Evolutionary conservation across 441 rosid species (phyloP), one percentile per base, ranked within the genome.

Genomic region (Bocquillonia castaneifolia): DNA sequence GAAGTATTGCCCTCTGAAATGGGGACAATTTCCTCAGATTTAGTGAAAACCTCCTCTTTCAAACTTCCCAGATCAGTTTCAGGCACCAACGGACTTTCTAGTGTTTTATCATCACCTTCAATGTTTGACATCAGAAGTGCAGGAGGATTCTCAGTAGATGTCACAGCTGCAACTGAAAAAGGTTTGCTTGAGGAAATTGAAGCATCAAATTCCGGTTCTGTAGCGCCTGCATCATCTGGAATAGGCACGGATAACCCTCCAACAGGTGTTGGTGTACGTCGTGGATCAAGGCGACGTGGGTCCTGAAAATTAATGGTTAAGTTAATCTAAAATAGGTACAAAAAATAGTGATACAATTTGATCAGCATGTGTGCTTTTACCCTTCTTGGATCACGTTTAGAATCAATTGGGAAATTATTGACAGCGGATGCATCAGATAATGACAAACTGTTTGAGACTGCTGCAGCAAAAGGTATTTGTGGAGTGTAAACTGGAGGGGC

Each of bases 281-380:
- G 88, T 57, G 99, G 99, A 82, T 96, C 99, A 75, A 91, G 74
- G 78, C 97, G 97, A 55, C 99, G 98, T 20, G 97, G 97, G 85
- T 96, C 99, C 98, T 96, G 90, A 82, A 70, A 73, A 50, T 54
- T 36, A 58, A 57, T 48, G 45, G 44, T 63, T 72, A 69, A 79
- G 74, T 73, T 62, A 75, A 63, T 67, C 70, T 67, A 63, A 74
- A 69, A 8, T 17, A 40, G 7, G 63, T 22, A 69, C 29, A 31
- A 61, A 63, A 48, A 50, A 67, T 57, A 10, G 18, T 28, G 76
- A 42, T 15, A 42, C 20, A 25, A 23, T 28, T 8, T 53, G 22
- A 53, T 40, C 39, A 39, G 34, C 15, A 9, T 39, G 26, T 56
- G 40, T 53, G n/a, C n/a, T 48, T 59, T 80, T 88, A 96, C 98